Conservation (phyloP, 2,329 filamentous ascomycete species). For the Aspergillus luchuensis region DNA sequence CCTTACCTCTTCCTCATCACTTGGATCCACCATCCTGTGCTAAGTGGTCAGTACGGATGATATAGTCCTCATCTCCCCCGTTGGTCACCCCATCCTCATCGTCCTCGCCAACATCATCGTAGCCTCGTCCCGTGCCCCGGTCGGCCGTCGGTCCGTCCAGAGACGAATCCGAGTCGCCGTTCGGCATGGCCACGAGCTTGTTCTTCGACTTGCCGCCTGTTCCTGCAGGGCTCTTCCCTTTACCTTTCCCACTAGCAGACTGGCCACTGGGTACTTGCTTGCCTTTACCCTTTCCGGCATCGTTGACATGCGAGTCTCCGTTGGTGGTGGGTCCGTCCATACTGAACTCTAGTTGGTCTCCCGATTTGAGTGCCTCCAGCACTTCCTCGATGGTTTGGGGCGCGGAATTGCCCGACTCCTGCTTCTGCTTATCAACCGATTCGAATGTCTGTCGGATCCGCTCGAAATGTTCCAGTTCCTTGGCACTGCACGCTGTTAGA, state of each 20-base stretch:
- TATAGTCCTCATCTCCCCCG: constrained; percentile 42
- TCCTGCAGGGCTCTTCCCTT: constrained; percentile 20
- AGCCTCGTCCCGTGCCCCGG: constrained; percentile 3
- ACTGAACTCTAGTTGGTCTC: constrained; percentile 21
- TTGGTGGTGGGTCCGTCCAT: constrained; percentile 29
- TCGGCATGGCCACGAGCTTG: constrained; percentile 37
- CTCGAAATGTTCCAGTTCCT: constrained; percentile 91
- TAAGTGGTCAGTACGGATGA: constrained; percentile 43
- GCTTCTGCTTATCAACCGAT: constrained; percentile 52
- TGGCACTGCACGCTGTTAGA: constrained; percentile 61
- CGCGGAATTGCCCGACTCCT: constrained; percentile 28
- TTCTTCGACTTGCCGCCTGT: constrained; percentile 41
- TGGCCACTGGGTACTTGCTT: constrained; percentile 36
- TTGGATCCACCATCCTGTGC: constrained; percentile 15
- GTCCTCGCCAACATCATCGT: constrained; percentile 28
- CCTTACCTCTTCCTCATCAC: neutral
- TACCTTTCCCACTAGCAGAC: constrained; percentile 33
- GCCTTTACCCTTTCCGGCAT: constrained; percentile 36
- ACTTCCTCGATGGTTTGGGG: constrained; percentile 42
- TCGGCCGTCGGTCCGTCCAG: constrained; percentile 24
- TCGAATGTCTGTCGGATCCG: constrained; percentile 82
- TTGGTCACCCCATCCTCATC: constrained; percentile 28
- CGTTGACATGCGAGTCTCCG: constrained; percentile 26
- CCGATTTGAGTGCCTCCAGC: constrained; percentile 38
- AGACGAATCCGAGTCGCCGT: constrained; percentile 37